phyloP scores from a whole-genome alignment of 1,284 basidiomycete genomes.

The Trichosporon asahii region DNA sequence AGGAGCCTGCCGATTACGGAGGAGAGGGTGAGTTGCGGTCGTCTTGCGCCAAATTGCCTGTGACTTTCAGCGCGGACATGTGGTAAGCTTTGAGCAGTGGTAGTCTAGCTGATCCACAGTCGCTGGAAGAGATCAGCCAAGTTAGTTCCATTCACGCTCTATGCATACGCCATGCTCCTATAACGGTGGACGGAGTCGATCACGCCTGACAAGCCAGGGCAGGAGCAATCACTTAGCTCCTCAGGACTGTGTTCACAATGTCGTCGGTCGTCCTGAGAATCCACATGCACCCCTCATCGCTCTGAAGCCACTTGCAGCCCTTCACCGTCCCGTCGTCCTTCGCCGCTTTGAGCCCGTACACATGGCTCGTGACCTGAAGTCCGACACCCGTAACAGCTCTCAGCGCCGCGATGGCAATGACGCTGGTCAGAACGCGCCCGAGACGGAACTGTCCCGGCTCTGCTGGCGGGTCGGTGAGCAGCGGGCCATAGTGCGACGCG shows the following conservation, averaged over 20 bases:
- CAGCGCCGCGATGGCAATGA: slow-evolving; percentile 83
- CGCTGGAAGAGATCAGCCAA: no score
- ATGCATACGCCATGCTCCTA: no score
- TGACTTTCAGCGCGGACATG: no score
- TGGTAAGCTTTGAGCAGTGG: no score
- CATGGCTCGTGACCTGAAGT: slow-evolving; percentile 88
- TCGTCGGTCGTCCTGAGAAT: slow-evolving; percentile 79
- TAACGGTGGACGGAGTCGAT: no score
- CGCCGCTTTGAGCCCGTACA: slow-evolving; percentile 70
- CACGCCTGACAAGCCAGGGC: no score
- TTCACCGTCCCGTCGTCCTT: slow-evolving; percentile 62
- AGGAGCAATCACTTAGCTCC: no score
- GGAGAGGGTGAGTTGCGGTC: no score
- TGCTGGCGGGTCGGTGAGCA: slow-evolving; percentile 71
- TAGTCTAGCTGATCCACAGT: no score
- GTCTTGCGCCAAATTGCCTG: no score
- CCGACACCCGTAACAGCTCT: slow-evolving; percentile 83
- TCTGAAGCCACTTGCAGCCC: slow-evolving; percentile 77
- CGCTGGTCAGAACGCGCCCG: slow-evolving; percentile 77
- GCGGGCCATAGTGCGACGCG: slow-evolving; percentile 76
- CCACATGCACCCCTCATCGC: slow-evolving; percentile 88
- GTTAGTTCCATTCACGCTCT: no score
- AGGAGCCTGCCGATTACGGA: no score
- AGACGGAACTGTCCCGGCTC: slow-evolving; percentile 52
- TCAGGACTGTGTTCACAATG: background rate